Percentiles rank a stretch among this genome's conserved stretches.
Evolutionary conservation across 805 yeast species (phyloP).

Genomic region (Naumovozyma dairenensis): DNA sequence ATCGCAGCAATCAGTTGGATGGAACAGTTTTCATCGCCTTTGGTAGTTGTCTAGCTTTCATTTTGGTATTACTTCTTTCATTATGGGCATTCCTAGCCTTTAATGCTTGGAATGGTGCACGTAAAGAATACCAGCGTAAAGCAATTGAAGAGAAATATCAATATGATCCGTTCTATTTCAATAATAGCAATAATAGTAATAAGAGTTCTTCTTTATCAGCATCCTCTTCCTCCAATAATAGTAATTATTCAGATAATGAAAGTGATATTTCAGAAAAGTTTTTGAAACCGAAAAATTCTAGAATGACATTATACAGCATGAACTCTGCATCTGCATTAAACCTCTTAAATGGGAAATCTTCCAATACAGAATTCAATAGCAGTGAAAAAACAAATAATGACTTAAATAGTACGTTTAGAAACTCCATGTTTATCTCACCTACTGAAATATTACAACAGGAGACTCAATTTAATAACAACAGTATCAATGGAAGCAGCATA

Average conservation of each 20-base stretch:
- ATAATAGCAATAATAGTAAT: background rate
- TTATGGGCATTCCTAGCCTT: constrained; percentile 18
- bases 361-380: constrained; percentile 3
- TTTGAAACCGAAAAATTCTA: constrained; percentile 13
- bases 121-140: constrained; percentile 19
- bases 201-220: background rate
- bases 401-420: constrained; percentile 16
- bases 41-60: constrained; percentile 55
- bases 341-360: constrained; percentile 12
- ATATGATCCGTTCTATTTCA: constrained; percentile 13
- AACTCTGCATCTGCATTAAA: constrained; percentile 26
- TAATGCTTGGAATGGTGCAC: constrained; percentile 22
- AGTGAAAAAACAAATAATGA: constrained; percentile 13
- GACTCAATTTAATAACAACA: constrained; percentile 1
- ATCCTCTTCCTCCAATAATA: constrained; percentile 12
- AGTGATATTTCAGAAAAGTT: constrained; percentile 20
- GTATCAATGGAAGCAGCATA: constrained; percentile 3
- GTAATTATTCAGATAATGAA: constrained; percentile 18
- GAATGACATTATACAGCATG: constrained; percentile 25
- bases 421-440: constrained; percentile 45
- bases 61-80: constrained; percentile 26
- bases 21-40: constrained; percentile 76
- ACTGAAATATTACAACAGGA: constrained; percentile 32
- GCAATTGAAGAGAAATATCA: constrained; percentile 12
- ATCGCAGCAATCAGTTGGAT: constrained; percentile 38